These are phyloP conservation scores for Quercus rubra DNA, from an alignment of 306 rosid species.

Conservation along the genomic window DNA sequence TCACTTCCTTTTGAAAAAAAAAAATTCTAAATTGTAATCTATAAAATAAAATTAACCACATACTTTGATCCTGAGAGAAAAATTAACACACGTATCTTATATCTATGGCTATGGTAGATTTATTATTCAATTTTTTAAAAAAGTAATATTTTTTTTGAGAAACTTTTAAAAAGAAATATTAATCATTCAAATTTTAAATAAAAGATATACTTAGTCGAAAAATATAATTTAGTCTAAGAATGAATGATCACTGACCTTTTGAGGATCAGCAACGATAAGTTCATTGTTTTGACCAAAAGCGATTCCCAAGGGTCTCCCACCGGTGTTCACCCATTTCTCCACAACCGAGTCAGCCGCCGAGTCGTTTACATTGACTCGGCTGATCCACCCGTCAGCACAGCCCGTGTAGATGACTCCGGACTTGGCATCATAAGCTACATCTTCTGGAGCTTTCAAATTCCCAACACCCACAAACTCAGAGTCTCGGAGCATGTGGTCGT, in stretches of 20 bases:
- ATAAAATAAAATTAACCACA: too few relatives aligned
- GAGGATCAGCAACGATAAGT: slow-evolving; percentile 46
- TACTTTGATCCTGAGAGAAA: too few relatives aligned
- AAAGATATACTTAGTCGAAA: too few relatives aligned
- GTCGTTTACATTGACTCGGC: slow-evolving; percentile 45
- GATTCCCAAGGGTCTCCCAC: slow-evolving; percentile 80
- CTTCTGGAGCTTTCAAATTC: slow-evolving; percentile 41
- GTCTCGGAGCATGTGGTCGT: slow-evolving; percentile 27
- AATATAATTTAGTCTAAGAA: neutral
- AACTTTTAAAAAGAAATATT: too few relatives aligned
- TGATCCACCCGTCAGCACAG: slow-evolving; percentile 71
- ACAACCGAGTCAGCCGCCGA: slow-evolving; percentile 41
- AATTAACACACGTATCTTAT: too few relatives aligned
- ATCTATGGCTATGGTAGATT: too few relatives aligned
- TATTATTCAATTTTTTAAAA: too few relatives aligned
- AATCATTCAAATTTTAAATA: too few relatives aligned
- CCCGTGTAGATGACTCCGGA: slow-evolving; percentile 59
- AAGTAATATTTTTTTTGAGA: too few relatives aligned
- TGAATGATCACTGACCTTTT: slow-evolving; percentile 24
- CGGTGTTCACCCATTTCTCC: slow-evolving; percentile 59
- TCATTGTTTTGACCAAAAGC: slow-evolving; percentile 27
- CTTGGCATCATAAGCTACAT: slow-evolving; percentile 39
- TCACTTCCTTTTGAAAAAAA: too few relatives aligned
- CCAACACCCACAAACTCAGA: slow-evolving; percentile 40
- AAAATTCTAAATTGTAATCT: too few relatives aligned